These are phyloP conservation scores for Hypoxylon rubiginosum DNA, from an alignment of 2,329 filamentous ascomycete species.

Conservation along the genomic window DNA sequence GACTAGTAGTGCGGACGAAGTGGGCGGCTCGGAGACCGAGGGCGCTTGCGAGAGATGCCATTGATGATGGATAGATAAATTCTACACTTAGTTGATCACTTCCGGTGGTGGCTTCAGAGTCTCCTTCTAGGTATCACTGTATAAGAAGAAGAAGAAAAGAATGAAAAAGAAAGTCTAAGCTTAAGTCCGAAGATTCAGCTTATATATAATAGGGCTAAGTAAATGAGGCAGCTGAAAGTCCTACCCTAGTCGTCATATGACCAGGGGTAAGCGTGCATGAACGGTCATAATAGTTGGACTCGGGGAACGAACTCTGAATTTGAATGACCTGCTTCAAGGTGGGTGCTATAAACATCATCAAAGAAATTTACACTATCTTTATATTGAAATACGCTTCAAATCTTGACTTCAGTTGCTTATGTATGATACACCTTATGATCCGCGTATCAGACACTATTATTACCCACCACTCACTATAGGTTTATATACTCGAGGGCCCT, in stretches of 20 bases:
- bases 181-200: background rate
- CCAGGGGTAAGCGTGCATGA: too few relatives aligned
- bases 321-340: background rate
- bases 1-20: constrained; percentile 14
- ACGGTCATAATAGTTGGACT: background rate
- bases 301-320: background rate
- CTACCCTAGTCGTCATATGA: background rate
- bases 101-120: background rate
- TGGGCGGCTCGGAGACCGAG: constrained; percentile 46
- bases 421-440: too few relatives aligned
- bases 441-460: too few relatives aligned
- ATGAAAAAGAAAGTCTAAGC: background rate
- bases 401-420: background rate
- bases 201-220: background rate
- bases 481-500: background rate
- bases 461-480: too few relatives aligned
- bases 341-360: background rate
- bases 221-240: background rate
- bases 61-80: too few relatives aligned
- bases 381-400: background rate
- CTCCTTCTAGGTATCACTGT: background rate
- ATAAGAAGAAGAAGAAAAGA: background rate
- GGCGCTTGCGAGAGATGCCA: constrained; percentile 43
- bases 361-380: background rate
- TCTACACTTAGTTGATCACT: too few relatives aligned